These are phyloP conservation scores for Annulohypoxylon nitens DNA, from an alignment of 495 filamentous ascomycete species.

Conservation along the genomic window DNA sequence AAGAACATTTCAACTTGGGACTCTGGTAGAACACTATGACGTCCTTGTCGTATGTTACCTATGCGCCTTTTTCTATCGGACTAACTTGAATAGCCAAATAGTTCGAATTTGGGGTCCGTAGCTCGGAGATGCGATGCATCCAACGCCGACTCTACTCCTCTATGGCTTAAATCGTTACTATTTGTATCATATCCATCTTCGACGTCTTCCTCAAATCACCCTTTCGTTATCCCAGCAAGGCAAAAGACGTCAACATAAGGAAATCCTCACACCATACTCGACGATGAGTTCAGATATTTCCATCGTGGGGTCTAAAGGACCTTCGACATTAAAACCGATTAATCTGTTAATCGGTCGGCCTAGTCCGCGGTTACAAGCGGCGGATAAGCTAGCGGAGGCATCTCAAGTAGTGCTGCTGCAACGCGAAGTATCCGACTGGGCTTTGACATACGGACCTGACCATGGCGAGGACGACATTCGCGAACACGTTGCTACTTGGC, in stretches of 20 bases:
- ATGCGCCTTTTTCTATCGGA: background rate
- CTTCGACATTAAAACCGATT: slow-evolving; percentile 52
- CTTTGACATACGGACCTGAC: slow-evolving; percentile 78
- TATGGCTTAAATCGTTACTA: background rate
- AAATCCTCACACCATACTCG: background rate
- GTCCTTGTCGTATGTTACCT: slow-evolving; percentile 1
- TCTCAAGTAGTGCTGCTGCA: slow-evolving; percentile 66
- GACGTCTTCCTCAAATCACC: background rate
- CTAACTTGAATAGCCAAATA: slow-evolving; percentile 6
- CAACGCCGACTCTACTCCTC: background rate
- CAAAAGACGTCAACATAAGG: background rate
- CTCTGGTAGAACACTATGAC: background rate
- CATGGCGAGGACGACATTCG: slow-evolving; percentile 73
- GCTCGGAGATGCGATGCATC: slow-evolving; percentile 11
- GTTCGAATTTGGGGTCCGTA: slow-evolving; percentile 6
- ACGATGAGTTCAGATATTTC: background rate
- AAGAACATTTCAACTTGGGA: background rate
- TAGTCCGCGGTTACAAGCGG: slow-evolving; percentile 72
- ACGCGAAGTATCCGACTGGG: slow-evolving; percentile 61
- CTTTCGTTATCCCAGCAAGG: background rate
- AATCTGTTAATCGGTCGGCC: slow-evolving; percentile 75
- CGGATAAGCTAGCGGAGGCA: slow-evolving; percentile 64
- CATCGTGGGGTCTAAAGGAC: background rate
- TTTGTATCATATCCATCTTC: background rate
- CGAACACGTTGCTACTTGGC: slow-evolving; percentile 72